These are phyloP conservation scores for Ocimum tenuiflorum DNA, from an alignment of 257 asterid genomes.

Conservation along the genomic window DNA sequence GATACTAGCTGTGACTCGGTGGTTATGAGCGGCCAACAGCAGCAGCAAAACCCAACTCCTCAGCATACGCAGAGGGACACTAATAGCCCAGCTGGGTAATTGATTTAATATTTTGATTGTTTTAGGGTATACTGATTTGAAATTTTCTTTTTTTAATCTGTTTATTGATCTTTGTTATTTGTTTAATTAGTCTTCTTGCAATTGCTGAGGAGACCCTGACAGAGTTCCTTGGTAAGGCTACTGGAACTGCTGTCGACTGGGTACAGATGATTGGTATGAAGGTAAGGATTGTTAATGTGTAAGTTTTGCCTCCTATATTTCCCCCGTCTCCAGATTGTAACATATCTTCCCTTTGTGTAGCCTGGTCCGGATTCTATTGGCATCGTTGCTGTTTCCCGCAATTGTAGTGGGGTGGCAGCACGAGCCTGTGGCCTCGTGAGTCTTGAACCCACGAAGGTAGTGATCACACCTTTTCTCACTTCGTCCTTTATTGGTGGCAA, in stretches of 20 bases:
- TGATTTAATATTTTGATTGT: background rate
- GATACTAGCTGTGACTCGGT: constrained; percentile 95
- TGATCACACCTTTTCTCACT: background rate
- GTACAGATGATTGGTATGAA: constrained; percentile 99
- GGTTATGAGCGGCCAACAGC: constrained; percentile 77
- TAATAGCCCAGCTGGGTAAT: constrained; percentile 97
- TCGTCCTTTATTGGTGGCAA: background rate
- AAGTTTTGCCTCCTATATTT: background rate
- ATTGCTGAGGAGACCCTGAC: constrained; percentile 99
- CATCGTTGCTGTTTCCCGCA: constrained; percentile 94
- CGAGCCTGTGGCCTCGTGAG: constrained; percentile 99
- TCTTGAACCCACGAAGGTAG: constrained; percentile 95
- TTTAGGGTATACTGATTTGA: no score
- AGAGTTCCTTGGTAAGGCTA: constrained; percentile 99
- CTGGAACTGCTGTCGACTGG: constrained; percentile 99
- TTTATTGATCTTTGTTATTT: background rate
- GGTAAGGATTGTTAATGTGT: constrained; percentile 31
- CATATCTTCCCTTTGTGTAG: constrained; percentile 24
- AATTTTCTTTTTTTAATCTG: background rate
- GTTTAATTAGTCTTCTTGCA: constrained; percentile 62
- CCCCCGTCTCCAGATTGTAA: background rate
- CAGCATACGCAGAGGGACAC: constrained; percentile 91
- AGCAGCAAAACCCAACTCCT: constrained; percentile 67
- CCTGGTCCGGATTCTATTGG: constrained; percentile 99
- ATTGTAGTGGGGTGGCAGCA: constrained; percentile 94